phyloP scores from a whole-genome alignment of 2,329 filamentous ascomycete species.

The Ilyonectria robusta region DNA sequence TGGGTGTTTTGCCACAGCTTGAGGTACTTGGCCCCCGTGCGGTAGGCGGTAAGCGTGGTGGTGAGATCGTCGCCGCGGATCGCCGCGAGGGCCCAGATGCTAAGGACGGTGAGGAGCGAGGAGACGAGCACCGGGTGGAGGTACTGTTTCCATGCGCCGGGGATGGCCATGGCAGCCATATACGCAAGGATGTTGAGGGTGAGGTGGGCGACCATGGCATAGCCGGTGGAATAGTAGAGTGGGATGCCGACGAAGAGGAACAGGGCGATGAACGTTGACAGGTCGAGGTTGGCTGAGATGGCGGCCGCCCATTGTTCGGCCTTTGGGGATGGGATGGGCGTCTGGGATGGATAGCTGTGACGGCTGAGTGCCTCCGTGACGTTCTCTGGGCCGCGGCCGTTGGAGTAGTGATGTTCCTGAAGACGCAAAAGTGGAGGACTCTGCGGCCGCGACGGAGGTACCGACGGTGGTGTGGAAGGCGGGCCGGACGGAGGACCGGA shows the following conservation, averaged over 20 bases:
- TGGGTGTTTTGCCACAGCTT: conserved; percentile 61
- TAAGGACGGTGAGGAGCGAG: conserved; percentile 66
- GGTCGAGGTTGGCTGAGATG: conserved; percentile 62
- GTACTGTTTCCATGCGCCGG: conserved; percentile 63
- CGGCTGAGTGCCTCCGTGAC: conserved; percentile 40
- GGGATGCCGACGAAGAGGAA: conserved; percentile 68
- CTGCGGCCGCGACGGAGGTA: conserved; percentile 43
- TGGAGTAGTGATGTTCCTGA: conserved; percentile 47
- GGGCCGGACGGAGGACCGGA: conserved; percentile 40
- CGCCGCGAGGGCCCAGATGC: conserved; percentile 67
- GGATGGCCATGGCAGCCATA: conserved; percentile 64
- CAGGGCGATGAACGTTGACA: conserved; percentile 59
- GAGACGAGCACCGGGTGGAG: conserved; percentile 72
- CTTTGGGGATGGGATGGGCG: conserved; percentile 59
- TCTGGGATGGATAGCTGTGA: conserved; percentile 53
- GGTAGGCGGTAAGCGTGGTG: conserved; percentile 62
- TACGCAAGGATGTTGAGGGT: conserved; percentile 66
- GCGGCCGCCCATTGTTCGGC: conserved; percentile 65
- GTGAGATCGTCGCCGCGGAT: conserved; percentile 58
- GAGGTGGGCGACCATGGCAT: conserved; percentile 65
- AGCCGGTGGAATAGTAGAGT: conserved; percentile 66
- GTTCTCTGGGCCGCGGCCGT: conserved; percentile 34
- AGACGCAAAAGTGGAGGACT: conserved; percentile 47
- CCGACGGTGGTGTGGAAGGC: conserved; percentile 35
- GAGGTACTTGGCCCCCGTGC: conserved; percentile 67